Conservation (phyloP, 257 asterid genomes). For the Lycium ferocissimum region DNA sequence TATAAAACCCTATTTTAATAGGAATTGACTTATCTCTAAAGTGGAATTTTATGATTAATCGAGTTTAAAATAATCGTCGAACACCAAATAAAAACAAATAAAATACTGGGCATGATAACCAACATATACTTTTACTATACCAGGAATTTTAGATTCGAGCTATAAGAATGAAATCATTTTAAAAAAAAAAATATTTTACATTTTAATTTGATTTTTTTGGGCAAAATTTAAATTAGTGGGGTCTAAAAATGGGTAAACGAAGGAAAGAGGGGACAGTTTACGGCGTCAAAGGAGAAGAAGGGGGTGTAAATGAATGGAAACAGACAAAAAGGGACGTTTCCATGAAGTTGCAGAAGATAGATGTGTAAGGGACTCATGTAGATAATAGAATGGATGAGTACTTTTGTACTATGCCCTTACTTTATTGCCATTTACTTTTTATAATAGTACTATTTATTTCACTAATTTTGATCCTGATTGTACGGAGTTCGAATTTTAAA, state of each 20-base stretch:
- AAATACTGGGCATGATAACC: too few species aligned
- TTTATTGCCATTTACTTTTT: too few species aligned
- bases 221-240: too few species aligned
- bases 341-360: conserved; percentile 8
- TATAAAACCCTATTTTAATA: too few species aligned
- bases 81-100: too few species aligned
- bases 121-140: too few species aligned
- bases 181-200: too few species aligned
- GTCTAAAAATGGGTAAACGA: not conserved
- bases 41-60: too few species aligned
- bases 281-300: not conserved
- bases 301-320: conserved; percentile 20
- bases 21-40: too few species aligned
- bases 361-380: not conserved
- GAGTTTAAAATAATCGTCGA: too few species aligned
- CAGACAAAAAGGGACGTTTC: not conserved
- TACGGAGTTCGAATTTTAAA: not conserved
- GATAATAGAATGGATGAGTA: not conserved
- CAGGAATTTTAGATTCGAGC: too few species aligned
- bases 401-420: not conserved
- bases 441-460: not conserved
- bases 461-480: not conserved
- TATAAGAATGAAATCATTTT: not conserved
- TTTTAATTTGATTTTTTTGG: too few species aligned
- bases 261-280: not conserved